These are phyloP conservation scores for Reticulascus tulasneorum DNA, from an alignment of 2,329 filamentous ascomycete species.

Conservation along the genomic window DNA sequence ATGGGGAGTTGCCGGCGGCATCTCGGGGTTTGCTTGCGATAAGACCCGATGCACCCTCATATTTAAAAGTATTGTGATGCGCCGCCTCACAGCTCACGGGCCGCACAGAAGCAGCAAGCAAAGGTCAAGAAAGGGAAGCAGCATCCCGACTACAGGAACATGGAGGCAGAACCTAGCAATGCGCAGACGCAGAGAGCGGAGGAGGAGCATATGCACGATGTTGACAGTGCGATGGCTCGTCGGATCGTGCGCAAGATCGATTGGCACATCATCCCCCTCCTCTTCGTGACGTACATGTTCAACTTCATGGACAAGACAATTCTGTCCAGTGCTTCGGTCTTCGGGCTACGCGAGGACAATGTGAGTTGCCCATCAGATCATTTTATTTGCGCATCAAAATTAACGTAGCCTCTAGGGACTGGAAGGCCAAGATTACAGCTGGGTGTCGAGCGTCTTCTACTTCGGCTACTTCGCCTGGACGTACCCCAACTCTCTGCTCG, in stretches of 20 bases:
- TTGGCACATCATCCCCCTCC: conserved; percentile 47
- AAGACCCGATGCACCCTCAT: too few species aligned
- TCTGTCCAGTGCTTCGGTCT: conserved; percentile 51
- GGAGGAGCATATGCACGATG: conserved; percentile 6
- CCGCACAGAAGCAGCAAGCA: too few species aligned
- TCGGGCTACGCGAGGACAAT: conserved; percentile 48
- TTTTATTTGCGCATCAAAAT: background rate
- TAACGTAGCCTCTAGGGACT: conserved; percentile 47
- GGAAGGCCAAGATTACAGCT: conserved; percentile 53
- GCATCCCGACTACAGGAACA: too few species aligned
- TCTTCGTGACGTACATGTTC: conserved; percentile 55
- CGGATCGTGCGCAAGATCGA: conserved; percentile 54
- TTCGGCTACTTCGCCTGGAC: conserved; percentile 45
- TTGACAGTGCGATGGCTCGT: conserved; percentile 20
- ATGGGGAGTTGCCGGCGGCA: too few species aligned
- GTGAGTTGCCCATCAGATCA: conserved; percentile 15
- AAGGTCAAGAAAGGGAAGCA: too few species aligned
- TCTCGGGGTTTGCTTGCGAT: too few species aligned
- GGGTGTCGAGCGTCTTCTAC: conserved; percentile 32
- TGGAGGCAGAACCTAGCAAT: too few species aligned
- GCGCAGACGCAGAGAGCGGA: conserved; percentile 4
- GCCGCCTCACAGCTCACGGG: too few species aligned
- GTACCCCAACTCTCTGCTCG: conserved; percentile 44
- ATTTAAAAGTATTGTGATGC: too few species aligned
- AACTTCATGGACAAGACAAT: conserved; percentile 62